phyloP scores from a whole-genome alignment of 2,329 filamentous ascomycete species.

The Cytospora schulzeri region DNA sequence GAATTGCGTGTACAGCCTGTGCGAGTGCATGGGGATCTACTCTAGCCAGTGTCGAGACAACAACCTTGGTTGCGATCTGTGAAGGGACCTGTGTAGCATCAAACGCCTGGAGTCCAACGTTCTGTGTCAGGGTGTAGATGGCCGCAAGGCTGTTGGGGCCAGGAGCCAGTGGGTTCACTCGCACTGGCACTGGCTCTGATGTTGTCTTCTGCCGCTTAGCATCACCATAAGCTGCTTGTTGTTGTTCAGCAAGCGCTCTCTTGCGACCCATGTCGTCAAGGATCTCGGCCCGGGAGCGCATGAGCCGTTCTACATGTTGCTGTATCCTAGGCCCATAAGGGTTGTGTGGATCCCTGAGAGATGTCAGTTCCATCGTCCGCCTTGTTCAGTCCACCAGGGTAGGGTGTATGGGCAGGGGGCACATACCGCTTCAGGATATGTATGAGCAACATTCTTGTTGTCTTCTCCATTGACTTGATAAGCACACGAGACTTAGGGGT shows the following conservation, averaged over 20 bases:
- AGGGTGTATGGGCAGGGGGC: constrained; percentile 27
- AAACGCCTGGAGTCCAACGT: constrained; percentile 74
- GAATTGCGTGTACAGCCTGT: constrained; percentile 67
- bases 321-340: constrained; percentile 78
- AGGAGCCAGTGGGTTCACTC: constrained; percentile 71
- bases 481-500: constrained; percentile 79
- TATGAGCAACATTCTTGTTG: constrained; percentile 78
- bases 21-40: constrained; percentile 70
- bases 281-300: constrained; percentile 75
- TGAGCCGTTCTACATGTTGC: constrained; percentile 80
- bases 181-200: constrained; percentile 46
- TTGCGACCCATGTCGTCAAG: constrained; percentile 81
- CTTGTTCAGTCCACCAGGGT: background rate
- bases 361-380: constrained; percentile 28
- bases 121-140: constrained; percentile 81
- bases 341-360: constrained; percentile 73
- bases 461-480: constrained; percentile 93
- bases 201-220: constrained; percentile 80
- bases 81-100: constrained; percentile 79
- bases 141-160: constrained; percentile 80
- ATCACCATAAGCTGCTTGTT: constrained; percentile 68
- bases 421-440: constrained; percentile 78
- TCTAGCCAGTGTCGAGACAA: constrained; percentile 74
- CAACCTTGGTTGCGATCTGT: constrained; percentile 76
- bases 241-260: constrained; percentile 70